Evolutionary conservation across 169 alveolate species (phyloP).

Genomic region (Ophryocystis elektroscirrha): DNA sequence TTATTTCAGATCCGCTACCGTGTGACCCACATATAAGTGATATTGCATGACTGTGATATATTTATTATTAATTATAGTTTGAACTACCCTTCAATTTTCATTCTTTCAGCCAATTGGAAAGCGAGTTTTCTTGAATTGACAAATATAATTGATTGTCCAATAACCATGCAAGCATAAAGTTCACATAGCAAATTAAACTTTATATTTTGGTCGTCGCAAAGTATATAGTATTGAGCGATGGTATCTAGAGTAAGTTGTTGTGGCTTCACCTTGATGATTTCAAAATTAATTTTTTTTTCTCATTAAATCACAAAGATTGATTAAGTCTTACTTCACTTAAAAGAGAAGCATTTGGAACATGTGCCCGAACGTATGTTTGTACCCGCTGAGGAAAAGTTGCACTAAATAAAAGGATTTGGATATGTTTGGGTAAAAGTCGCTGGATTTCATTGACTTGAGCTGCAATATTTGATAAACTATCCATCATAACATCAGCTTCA

Average conservation of each 20-base stretch:
- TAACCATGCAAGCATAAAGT: slow-evolving; percentile 71
- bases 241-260: slow-evolving; percentile 82
- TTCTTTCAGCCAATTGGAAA: slow-evolving; percentile 55
- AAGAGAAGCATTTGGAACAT: slow-evolving; percentile 65
- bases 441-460: slow-evolving; percentile 30
- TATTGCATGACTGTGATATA: slow-evolving; percentile 34
- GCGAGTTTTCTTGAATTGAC: slow-evolving; percentile 79
- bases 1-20: slow-evolving; percentile 44
- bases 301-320: background rate
- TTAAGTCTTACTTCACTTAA: too few species aligned
- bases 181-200: slow-evolving; percentile 67
- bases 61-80: slow-evolving; percentile 1
- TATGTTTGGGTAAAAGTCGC: slow-evolving; percentile 31
- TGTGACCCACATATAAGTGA: slow-evolving; percentile 58
- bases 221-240: slow-evolving; percentile 65
- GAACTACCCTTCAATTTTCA: slow-evolving; percentile 53
- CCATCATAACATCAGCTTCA: slow-evolving; percentile 88
- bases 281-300: background rate
- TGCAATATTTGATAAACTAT: slow-evolving; percentile 21
- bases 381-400: slow-evolving; percentile 73
- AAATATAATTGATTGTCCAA: slow-evolving; percentile 84
- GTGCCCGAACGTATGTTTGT: slow-evolving; percentile 47
- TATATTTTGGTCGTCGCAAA: slow-evolving; percentile 68
- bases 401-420: slow-evolving; percentile 50
- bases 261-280: slow-evolving; percentile 48